Base-by-base conservation (phyloP, 75 land plant species). In the Pinus albicaulis region DNA sequence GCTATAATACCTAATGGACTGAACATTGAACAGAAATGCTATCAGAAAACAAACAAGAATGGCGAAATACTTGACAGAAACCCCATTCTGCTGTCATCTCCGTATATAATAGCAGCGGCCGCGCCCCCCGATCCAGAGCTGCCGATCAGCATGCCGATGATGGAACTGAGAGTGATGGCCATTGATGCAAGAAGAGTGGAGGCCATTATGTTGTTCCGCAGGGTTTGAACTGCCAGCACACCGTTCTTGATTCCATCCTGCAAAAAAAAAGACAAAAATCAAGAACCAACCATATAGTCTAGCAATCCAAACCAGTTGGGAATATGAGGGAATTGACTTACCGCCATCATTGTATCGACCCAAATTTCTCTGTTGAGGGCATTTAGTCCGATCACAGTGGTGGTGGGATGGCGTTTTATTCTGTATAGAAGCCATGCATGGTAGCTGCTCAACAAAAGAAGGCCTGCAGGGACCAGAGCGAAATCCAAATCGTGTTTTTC, bases 191-290 rank as follows among this genome's bases (percentile, higher is more conserved):
- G 80, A 20, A 91, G 76, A 44, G 96, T 93, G 10, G 96, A 89
- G 36, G 96, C 96, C 96, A 93, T 93, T 41, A 93, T 93, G 81
- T 88, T 93, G 87, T 93, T 93, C 23, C 96, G 86, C 26, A 93
- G 48, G 0, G 96, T 93, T 75, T 93, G 96, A 22, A 93, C 88
- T 57, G 91, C 90, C 48, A 93, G 63, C 34, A 89, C 84, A 23
- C 93, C 96, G 76, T 93, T 89, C 80, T 93, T 91, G 0, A 74
- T 59, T 12, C 80, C 58, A 41, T 90, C 90, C 92, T 90, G 73
- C 1, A 61, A 23, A 17, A 17, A 7, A 61, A 7, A 61, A 0
- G 2, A 0, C 0, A 31, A 23, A n/a, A 61, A 17, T 61, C 63
- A 61, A n/a, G 20, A n/a, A 61, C 12, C 63, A 61, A n/a, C 24